Evolutionary conservation across 352 stramenopile species (phyloP).

Genomic region (Phytopythium litorale): DNA sequence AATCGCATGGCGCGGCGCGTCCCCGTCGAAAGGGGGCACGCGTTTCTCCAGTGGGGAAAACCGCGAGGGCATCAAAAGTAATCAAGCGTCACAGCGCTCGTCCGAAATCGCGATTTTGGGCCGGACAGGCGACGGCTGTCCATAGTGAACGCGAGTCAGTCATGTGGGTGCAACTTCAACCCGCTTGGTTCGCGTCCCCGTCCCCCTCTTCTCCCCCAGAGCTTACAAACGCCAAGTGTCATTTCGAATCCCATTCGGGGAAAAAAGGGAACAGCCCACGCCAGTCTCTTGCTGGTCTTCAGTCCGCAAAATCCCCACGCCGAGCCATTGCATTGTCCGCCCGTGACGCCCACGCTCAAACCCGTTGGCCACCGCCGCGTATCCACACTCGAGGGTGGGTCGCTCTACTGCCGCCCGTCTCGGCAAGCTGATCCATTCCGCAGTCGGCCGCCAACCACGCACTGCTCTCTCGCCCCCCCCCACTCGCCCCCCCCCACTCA

Average conservation of each 20-base stretch:
- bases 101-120: neutral
- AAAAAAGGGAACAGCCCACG: neutral
- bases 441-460: neutral
- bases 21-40: neutral
- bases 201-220: neutral
- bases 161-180: neutral
- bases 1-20: neutral
- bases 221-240: no score
- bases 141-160: neutral
- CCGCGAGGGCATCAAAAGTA: no score
- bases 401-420: neutral
- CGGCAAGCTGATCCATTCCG: neutral
- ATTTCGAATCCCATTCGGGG: no score
- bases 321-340: neutral
- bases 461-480: neutral
- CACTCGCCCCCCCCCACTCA: neutral
- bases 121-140: neutral
- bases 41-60: neutral
- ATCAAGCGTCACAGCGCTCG: neutral
- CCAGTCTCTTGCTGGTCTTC: neutral
- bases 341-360: neutral
- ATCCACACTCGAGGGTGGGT: neutral
- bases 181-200: neutral
- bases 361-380: neutral
- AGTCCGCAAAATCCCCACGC: neutral